Evolutionary conservation across 2,329 filamentous ascomycete species (phyloP).

Genomic region (Microascus cirrosus): DNA sequence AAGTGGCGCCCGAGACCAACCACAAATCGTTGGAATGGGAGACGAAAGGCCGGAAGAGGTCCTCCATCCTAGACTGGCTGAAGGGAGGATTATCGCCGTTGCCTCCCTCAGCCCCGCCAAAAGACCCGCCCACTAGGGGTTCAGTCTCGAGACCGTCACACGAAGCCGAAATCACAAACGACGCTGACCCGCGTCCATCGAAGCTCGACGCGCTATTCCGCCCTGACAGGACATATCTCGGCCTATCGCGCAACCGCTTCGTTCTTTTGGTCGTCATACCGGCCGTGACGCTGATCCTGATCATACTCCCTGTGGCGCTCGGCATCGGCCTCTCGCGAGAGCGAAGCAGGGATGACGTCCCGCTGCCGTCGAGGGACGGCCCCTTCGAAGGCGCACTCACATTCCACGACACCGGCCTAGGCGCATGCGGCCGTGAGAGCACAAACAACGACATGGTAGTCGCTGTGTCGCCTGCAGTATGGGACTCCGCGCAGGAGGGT

Average conservation of each 20-base stretch:
- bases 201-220: background rate
- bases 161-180: background rate
- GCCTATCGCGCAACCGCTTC: background rate
- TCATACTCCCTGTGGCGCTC: constrained; percentile 42
- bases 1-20: background rate
- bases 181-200: background rate
- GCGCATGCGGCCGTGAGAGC: constrained; percentile 56
- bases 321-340: constrained; percentile 39
- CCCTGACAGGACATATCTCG: constrained; percentile 1
- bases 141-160: background rate
- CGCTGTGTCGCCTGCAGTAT: constrained; percentile 56
- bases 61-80: constrained; percentile 3
- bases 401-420: constrained; percentile 55
- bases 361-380: background rate
- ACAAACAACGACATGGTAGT: constrained; percentile 46
- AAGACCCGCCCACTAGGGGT: background rate
- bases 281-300: constrained; percentile 13
- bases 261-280: constrained; percentile 13
- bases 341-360: constrained; percentile 9
- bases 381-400: constrained; percentile 23
- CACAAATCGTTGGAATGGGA: constrained; percentile 1
- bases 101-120: background rate
- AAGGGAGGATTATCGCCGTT: background rate
- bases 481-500: constrained; percentile 42
- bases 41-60: background rate